Evolutionary conservation across 192 early-diverging fungal genomes (phyloP).

Genomic region (Entomortierella chlamydospora): DNA sequence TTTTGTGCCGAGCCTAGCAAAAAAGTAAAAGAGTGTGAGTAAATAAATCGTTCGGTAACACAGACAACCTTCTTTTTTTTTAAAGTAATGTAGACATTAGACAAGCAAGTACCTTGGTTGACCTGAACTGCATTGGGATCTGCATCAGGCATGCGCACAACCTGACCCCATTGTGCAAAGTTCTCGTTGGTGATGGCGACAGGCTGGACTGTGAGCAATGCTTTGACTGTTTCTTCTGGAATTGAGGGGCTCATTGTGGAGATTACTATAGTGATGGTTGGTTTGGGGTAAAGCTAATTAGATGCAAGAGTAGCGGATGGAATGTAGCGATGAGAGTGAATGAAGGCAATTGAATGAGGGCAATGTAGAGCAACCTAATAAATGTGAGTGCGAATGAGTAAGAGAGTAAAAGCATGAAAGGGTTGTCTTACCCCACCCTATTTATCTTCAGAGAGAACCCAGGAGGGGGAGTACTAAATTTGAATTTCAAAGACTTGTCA

Average conservation of each 20-base stretch:
- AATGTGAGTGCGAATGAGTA: too few species aligned
- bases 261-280: background rate
- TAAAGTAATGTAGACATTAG: too few species aligned
- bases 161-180: slow-evolving; percentile 50
- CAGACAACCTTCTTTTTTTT: background rate
- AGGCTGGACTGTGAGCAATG: slow-evolving; percentile 18
- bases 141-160: slow-evolving; percentile 43
- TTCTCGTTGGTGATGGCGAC: slow-evolving; percentile 45
- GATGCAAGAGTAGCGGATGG: too few species aligned
- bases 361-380: too few species aligned
- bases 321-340: too few species aligned
- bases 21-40: background rate
- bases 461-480: too few species aligned
- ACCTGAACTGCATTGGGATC: slow-evolving; percentile 52
- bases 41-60: background rate
- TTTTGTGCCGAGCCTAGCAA: slow-evolving; percentile 76
- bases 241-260: slow-evolving; percentile 20
- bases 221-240: background rate
- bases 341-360: too few species aligned
- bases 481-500: too few species aligned
- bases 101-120: slow-evolving; percentile 29
- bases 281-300: too few species aligned
- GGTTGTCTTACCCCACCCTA: too few species aligned
- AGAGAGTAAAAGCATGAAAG: too few species aligned
- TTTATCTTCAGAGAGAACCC: too few species aligned